A percentile compares a stretch with the other conserved stretches of the same genome.
Evolutionary conservation across 2,329 filamentous ascomycete species (phyloP).

Genomic region (Byssochlamys sp.): DNA sequence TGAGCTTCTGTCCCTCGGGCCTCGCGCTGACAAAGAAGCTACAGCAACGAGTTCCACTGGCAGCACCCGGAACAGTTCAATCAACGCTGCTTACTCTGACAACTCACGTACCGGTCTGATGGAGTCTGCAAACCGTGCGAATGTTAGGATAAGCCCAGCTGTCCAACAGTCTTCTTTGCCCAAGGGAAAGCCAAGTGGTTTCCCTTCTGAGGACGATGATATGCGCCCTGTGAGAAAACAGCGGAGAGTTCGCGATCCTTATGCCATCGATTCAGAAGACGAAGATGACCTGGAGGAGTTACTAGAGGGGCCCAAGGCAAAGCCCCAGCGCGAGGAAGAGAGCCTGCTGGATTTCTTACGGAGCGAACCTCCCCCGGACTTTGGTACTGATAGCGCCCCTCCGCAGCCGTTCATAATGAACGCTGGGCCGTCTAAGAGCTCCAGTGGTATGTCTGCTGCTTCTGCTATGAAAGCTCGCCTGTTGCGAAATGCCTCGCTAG

Average conservation of each 20-base stretch:
- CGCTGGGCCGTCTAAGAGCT: constrained; percentile 8
- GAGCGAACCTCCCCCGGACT: constrained; percentile 33
- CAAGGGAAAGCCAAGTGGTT: constrained; percentile 4
- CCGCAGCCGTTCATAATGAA: constrained; percentile 22
- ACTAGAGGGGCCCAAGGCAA: constrained; percentile 26
- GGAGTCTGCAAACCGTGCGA: constrained; percentile 28
- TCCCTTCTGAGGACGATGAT: constrained; percentile 18
- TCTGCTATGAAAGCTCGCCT: constrained; percentile 28
- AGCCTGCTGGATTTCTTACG: constrained; percentile 41
- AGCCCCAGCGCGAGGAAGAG: constrained; percentile 34
- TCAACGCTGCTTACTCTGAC: constrained; percentile 45
- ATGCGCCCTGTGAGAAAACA: constrained; percentile 62
- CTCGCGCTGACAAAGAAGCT: constrained; percentile 17
- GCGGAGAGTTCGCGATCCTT: constrained; percentile 73
- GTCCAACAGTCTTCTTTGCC: constrained; percentile 5
- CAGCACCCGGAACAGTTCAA: constrained; percentile 45
- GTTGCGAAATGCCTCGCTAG: constrained; percentile 20
- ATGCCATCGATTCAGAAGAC: constrained; percentile 72
- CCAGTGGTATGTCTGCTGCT: constrained; percentile 8
- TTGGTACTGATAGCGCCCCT: constrained; percentile 16
- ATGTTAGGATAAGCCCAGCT: constrained; percentile 14
- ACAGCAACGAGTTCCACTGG: constrained; percentile 29
- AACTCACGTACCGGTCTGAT: constrained; percentile 67
- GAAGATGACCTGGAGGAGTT: constrained; percentile 58
- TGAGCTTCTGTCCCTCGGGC: constrained; percentile 42